phyloP scores from a whole-genome alignment of 1,139 yeast genomes.

The Yamadazyma triangularis region DNA sequence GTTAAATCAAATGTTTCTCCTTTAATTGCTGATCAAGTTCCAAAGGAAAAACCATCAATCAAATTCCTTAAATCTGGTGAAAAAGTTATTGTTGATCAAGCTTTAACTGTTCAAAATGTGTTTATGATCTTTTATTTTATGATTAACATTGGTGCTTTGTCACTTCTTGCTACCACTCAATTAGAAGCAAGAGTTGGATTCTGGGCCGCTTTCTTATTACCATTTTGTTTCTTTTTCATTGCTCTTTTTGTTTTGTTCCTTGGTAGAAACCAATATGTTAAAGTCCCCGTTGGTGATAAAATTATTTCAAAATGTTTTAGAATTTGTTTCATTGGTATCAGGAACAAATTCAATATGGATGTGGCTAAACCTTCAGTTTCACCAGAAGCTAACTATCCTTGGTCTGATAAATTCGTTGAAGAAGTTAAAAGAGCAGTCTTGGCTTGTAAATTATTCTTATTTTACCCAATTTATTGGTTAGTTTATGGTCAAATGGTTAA shows the following conservation, averaged over 20 bases:
- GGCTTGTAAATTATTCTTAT: conserved; percentile 61
- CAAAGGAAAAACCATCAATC: conserved; percentile 34
- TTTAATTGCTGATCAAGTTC: conserved; percentile 70
- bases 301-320: conserved; percentile 55
- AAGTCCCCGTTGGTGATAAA: conserved; percentile 60
- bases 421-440: conserved; percentile 54
- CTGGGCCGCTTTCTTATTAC: conserved; percentile 49
- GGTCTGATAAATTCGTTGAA: conserved; percentile 61
- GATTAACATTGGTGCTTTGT: conserved; percentile 39
- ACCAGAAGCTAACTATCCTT: conserved; percentile 43
- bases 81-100: conserved; percentile 37
- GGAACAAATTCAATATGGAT: conserved; percentile 47
- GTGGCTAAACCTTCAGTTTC: conserved; percentile 51
- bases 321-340: conserved; percentile 41
- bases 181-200: conserved; percentile 34
- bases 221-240: conserved; percentile 62
- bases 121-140: conserved; percentile 40
- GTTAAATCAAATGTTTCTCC: conserved; percentile 79
- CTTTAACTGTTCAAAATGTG: conserved; percentile 38
- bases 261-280: conserved; percentile 56
- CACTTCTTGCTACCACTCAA: conserved; percentile 40
- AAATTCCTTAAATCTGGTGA: conserved; percentile 33
- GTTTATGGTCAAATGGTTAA: conserved; percentile 65
- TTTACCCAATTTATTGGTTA: conserved; percentile 64
- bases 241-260: conserved; percentile 52